Evolutionary conservation across 192 early-diverging fungal species (phyloP), one percentile per base, ranked within the genome.

Genomic region (Chytriomyces sp.): DNA sequence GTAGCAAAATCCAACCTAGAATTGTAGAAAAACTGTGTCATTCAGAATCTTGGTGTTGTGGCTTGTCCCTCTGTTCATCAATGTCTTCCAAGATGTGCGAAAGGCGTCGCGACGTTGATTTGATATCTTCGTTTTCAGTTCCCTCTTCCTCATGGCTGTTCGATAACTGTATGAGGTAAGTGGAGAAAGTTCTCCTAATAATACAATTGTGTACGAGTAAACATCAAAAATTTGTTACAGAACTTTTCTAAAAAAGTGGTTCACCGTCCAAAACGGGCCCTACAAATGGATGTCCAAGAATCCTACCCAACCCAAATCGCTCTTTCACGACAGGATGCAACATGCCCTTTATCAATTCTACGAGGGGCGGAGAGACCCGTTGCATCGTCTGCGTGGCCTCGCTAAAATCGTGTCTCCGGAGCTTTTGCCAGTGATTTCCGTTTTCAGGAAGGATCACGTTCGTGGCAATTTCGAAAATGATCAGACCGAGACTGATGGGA

Each of bases 391-490:
- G 84, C 77, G 31, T 74, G 58, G 52, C 86, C 31, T 91, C 89
- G 26, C 84, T 79, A 25, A 93, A 88, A 76, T 91, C 88, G 6
- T 90, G 93, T 30, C 83, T 68, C 22, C 96, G 85, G 37, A 98
- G 85, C 77, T 85, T 86, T 59, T 94, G 91, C 94, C 94, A 98
- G 31, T 89, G 85, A 14, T 81, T 81, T 26, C 95, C 96, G 71
- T 94, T 93, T 38, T 93, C 93, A 0, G 96, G 96, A 31, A 96
- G 81, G 10, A 92, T 83, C n/a, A 93, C 88, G 72, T 93, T 91
- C 5, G 92, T 89, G 14, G 88, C 75, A 36, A 97, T 88, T 80
- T 99, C 95, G 14, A 96, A 85, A 44, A 96, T 75, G 52, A 94
- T 90, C 74, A 98, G 81, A 7, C 96, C 96, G 17, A 98, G 84